These are phyloP conservation scores for Micromonas commoda DNA, from an alignment of 139 green algal species.

Conservation along the genomic window DNA sequence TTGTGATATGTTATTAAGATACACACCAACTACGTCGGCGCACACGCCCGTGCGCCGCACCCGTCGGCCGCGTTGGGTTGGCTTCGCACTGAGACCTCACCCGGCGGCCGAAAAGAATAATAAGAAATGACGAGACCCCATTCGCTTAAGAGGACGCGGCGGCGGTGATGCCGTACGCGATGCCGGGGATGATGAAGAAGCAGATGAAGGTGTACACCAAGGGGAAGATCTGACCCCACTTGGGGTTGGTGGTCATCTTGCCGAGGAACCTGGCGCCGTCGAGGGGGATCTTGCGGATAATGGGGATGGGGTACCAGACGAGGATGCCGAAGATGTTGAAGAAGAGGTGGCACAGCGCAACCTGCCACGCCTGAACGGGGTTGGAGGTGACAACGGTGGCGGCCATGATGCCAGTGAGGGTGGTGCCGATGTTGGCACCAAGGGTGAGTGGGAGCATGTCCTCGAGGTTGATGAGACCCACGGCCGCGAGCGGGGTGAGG, in stretches of 20 bases:
- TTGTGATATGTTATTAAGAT: too few species aligned
- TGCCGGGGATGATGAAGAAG: conserved; percentile 21
- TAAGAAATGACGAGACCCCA: too few species aligned
- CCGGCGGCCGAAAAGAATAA: too few species aligned
- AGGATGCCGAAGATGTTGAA: conserved; percentile 26
- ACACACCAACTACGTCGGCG: too few species aligned
- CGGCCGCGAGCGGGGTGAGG: conserved; percentile 1
- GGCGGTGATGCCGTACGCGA: conserved; percentile 10
- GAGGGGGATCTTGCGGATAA: conserved; percentile 21
- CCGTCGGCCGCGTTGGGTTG: too few species aligned
- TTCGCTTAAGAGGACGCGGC: conserved; percentile 10
- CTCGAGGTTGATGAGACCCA: conserved; percentile 25
- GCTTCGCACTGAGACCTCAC: too few species aligned
- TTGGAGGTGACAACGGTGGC: conserved; percentile 27
- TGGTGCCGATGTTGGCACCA: conserved; percentile 26
- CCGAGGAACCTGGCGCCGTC: conserved; percentile 2
- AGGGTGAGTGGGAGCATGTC: conserved; percentile 30
- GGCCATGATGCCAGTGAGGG: conserved; percentile 25
- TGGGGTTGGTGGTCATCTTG: not conserved
- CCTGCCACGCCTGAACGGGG: conserved; percentile 19
- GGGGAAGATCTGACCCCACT: conserved; percentile 7
- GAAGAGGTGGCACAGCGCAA: conserved; percentile 28
- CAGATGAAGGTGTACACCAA: conserved; percentile 19
- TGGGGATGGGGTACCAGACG: conserved; percentile 21
- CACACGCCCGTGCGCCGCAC: too few species aligned